A percentile compares a stretch with the other conserved stretches of the same genome.
phyloP scores from a whole-genome alignment of 192 early-diverging fungal species.

The Allomyces macrogynus region DNA sequence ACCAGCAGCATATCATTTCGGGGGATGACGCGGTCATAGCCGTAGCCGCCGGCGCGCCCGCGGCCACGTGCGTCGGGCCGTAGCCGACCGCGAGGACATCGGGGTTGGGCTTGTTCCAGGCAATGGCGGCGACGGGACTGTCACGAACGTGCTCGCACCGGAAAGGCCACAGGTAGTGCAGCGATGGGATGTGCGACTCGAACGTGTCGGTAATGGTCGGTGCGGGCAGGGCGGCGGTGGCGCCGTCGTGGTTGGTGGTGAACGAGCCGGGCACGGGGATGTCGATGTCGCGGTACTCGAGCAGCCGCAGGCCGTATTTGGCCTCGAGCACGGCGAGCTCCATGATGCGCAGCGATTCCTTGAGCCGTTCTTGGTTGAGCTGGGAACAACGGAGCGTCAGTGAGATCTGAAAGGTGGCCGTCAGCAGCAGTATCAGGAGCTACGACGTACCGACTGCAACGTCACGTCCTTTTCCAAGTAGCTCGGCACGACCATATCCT shows the following conservation, averaged over 20 bases:
- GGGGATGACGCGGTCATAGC: conserved; percentile 4
- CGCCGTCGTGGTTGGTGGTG: too few species aligned
- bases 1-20: conserved; percentile 35
- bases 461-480: conserved; percentile 5
- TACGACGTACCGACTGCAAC: not conserved
- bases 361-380: conserved; percentile 22
- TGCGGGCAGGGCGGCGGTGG: not conserved
- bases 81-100: conserved; percentile 37
- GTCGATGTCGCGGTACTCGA: conserved; percentile 22
- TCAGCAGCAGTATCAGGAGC: too few species aligned
- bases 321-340: conserved; percentile 34
- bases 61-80: conserved; percentile 5
- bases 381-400: conserved; percentile 1
- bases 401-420: not conserved
- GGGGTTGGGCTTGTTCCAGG: conserved; percentile 35
- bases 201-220: conserved; percentile 5
- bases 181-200: conserved; percentile 19
- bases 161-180: conserved; percentile 29
- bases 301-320: conserved; percentile 24
- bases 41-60: not conserved
- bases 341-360: conserved; percentile 18
- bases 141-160: conserved; percentile 31
- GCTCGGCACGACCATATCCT: not conserved
- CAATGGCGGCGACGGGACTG: conserved; percentile 21
- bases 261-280: too few species aligned